Evolutionary conservation across 306 rosid species (phyloP).

Genomic region (Acacia acuminata): DNA sequence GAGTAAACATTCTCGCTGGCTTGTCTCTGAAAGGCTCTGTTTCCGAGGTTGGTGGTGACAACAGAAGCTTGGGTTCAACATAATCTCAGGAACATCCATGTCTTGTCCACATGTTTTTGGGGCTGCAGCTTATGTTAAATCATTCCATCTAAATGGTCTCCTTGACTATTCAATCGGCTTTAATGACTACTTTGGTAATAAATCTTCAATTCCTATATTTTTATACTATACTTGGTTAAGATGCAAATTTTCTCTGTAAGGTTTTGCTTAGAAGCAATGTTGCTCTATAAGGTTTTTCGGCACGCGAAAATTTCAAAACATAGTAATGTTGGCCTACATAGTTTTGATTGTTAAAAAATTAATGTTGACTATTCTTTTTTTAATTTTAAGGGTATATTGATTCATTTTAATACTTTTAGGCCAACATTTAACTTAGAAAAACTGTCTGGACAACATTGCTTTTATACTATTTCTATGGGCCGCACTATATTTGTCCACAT

Average conservation of each 20-base stretch:
- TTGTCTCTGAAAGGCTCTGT: conserved; percentile 21
- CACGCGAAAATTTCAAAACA: too few relatives aligned
- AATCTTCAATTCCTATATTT: not conserved
- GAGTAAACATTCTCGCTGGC: conserved; percentile 47
- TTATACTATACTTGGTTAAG: not conserved
- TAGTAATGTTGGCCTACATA: too few relatives aligned
- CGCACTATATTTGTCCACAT: not conserved
- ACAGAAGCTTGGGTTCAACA: conserved; percentile 11
- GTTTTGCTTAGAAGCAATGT: not conserved
- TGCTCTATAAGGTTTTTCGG: fast-evolving
- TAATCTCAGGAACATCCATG: conserved; percentile 48
- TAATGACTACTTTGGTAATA: conserved; percentile 45
- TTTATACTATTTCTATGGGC: too few relatives aligned
- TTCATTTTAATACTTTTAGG: too few relatives aligned
- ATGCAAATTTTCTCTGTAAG: not conserved
- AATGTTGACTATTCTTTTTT: fast-evolving
- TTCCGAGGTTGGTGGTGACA: not conserved
- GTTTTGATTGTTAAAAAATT: too few relatives aligned
- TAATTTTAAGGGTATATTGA: too few relatives aligned
- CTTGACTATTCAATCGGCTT: conserved; percentile 37
- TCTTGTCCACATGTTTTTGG: conserved; percentile 51
- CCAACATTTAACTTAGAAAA: too few relatives aligned
- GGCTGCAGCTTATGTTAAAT: conserved; percentile 44
- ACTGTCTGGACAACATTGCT: fast-evolving
- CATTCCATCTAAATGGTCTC: conserved; percentile 45